Evolutionary conservation across 169 alveolate genomes (phyloP), one percentile per base, ranked within the genome.

Genomic region (Plasmodium gallinaceum): DNA sequence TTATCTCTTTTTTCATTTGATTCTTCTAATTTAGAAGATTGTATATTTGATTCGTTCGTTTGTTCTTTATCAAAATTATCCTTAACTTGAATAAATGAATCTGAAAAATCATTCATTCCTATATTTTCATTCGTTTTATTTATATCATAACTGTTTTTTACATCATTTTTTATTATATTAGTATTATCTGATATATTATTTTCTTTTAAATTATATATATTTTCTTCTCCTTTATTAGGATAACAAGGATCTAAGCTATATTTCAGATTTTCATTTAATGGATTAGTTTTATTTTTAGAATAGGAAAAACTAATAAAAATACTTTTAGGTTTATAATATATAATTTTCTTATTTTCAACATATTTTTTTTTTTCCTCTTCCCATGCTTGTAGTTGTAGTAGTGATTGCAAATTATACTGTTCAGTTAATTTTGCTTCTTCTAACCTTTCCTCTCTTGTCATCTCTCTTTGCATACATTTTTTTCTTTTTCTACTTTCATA

Each of bases 391-490:
- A 95, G 74, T 61, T 70, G 92, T 65, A 92, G 73, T 20, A 95
- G 94, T 3, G 96, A 93, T 66, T 92, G 92, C 6, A 91, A 62
- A 89, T 95, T 95, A 54, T 88, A 89, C 46, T 80, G 95, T 48
- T 95, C 97, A 8, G 95, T 94, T 64, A 80, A 74, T 92, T 74
- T 89, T 46, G 97, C 97, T 74, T 88, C 93, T 22, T 76, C 96
- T 70, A 95, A 88, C 70, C 94, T 91, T 83, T 95, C 97, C 51
- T 95, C 97, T 89, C 94, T 95, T 22, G 97, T 86, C 87, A 86
- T 70, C 70, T 86, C 92, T 58, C 87, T 86, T 60, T 86, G 86
- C 62, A 18, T 70, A 69, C 37, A 24, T 70, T 70, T 70, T 71
- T 86, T 58, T 37, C 60, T 61, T 71, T 20, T 60, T 86, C 58